Conservation (phyloP, 2,329 filamentous ascomycete species). For the Arthrobotrys entomopaga region DNA sequence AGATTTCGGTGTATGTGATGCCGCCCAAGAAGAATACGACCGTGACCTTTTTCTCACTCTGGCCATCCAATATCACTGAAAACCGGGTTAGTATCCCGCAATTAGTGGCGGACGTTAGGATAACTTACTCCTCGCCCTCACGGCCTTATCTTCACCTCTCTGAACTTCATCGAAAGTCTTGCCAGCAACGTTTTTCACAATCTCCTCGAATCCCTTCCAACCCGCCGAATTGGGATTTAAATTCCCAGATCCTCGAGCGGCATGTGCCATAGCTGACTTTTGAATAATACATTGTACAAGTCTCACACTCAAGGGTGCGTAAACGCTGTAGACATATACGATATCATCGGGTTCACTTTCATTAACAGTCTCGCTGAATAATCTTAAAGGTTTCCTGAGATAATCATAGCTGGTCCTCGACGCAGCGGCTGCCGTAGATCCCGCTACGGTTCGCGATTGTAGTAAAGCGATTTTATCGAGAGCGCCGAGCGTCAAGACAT, state of each 20-base stretch:
- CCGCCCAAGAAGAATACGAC: conserved; percentile 99
- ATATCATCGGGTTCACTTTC: conserved; percentile 94
- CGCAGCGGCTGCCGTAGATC: conserved; percentile 73
- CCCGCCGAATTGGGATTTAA: conserved; percentile 65
- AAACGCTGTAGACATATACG: conserved; percentile 97
- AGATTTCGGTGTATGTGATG: conserved; percentile 94
- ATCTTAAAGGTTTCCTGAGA: conserved; percentile 82
- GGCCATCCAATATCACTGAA: conserved; percentile 73
- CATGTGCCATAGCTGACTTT: conserved; percentile 81
- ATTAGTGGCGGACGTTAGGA: not conserved
- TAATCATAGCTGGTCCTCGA: conserved; percentile 90
- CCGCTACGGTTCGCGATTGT: conserved; percentile 77
- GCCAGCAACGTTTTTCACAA: conserved; percentile 85
- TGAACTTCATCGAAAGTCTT: conserved; percentile 92
- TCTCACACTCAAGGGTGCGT: conserved; percentile 89
- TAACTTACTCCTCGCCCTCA: conserved; percentile 73
- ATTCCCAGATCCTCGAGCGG: conserved; percentile 72
- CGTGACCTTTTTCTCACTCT: conserved; percentile 80
- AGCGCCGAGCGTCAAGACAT: conserved; percentile 85
- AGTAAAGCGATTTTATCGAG: conserved; percentile 91
- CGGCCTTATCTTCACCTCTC: conserved; percentile 90
- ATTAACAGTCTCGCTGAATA: conserved; percentile 96
- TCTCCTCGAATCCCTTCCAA: conserved; percentile 93
- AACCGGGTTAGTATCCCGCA: conserved; percentile 2
- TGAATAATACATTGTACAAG: conserved; percentile 92